Conservation (phyloP, 495 filamentous ascomycete genomes). For the Hypomontagnella submonticulosa region DNA sequence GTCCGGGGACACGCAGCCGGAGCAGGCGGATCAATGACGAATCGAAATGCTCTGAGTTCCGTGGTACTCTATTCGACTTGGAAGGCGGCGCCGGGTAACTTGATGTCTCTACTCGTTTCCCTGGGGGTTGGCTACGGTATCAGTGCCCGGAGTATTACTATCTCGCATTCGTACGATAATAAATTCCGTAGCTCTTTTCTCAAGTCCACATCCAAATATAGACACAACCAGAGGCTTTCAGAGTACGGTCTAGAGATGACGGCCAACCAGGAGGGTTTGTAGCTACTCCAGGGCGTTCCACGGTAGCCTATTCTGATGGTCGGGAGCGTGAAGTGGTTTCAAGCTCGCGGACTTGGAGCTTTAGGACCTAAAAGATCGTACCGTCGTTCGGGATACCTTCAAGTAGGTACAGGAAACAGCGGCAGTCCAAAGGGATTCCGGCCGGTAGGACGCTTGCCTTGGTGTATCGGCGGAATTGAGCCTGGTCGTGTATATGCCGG, state of each 20-base stretch:
- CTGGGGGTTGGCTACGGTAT: constrained; percentile 11
- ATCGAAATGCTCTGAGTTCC: constrained; percentile 6
- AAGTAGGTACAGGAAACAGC: constrained; percentile 12
- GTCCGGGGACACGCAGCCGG: constrained; percentile 7
- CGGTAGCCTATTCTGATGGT: constrained; percentile 1
- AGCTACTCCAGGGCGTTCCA: constrained; percentile 15
- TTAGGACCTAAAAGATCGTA: constrained; percentile 5
- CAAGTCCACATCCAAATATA: constrained; percentile 7
- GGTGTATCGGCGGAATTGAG: constrained; percentile 23
- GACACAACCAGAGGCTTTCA: background rate
- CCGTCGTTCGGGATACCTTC: constrained; percentile 21
- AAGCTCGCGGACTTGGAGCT: constrained; percentile 9
- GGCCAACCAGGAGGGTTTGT: constrained; percentile 1
- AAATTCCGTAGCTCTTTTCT: constrained; percentile 9
- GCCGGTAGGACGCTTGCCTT: constrained; percentile 21
- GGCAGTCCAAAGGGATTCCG: constrained; percentile 16
- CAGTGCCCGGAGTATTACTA: constrained; percentile 24
- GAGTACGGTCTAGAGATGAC: constrained; percentile 13
- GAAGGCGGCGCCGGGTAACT: constrained; percentile 14
- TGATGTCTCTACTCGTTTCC: constrained; percentile 14
- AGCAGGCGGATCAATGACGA: constrained; percentile 4
- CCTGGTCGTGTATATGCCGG: constrained; percentile 22
- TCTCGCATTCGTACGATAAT: constrained; percentile 26
- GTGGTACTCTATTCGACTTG: constrained; percentile 24
- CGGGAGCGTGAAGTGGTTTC: constrained; percentile 1